Evolutionary conservation across 768 basidiomycete genomes (phyloP).

Genomic region (Tricholoma sp.): DNA sequence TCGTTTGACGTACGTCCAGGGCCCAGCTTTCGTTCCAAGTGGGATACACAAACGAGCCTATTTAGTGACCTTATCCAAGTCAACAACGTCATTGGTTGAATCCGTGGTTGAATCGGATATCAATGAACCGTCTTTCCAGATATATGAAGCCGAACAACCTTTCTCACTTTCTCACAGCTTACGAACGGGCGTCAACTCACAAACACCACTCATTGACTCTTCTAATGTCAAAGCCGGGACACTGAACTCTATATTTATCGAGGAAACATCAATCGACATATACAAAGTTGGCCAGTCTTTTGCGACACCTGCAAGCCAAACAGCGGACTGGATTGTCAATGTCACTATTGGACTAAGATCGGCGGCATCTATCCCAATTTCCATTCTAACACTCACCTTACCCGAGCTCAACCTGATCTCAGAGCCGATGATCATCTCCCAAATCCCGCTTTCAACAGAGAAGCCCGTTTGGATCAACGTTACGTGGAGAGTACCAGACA

Average conservation of each 20-base stretch:
- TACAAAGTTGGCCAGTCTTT: conserved; percentile 47
- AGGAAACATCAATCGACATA: conserved; percentile 51
- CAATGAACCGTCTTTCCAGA: neutral
- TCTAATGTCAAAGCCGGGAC: conserved; percentile 10
- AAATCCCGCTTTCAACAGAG: conserved; percentile 18
- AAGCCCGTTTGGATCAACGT: conserved; percentile 36
- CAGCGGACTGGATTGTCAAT: conserved; percentile 52
- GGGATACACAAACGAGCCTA: conserved; percentile 11
- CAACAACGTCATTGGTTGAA: neutral
- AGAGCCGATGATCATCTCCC: conserved; percentile 21
- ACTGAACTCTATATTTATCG: conserved; percentile 35
- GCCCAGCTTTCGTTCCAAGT: conserved; percentile 38
- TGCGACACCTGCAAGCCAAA: conserved; percentile 37
- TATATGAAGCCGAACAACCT: neutral
- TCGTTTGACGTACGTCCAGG: conserved; percentile 22
- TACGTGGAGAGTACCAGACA: conserved; percentile 41
- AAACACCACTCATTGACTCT: conserved; percentile 18
- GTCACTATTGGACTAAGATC: conserved; percentile 47
- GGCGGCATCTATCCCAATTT: conserved; percentile 24
- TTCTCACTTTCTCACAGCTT: neutral
- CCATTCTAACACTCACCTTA: conserved; percentile 38
- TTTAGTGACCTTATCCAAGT: neutral
- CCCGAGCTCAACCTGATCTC: conserved; percentile 42
- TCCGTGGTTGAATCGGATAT: neutral
- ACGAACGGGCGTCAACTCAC: neutral